These are phyloP conservation scores for Tulasnella sp. DNA, from an alignment of 768 basidiomycete species.

Conservation along the genomic window DNA sequence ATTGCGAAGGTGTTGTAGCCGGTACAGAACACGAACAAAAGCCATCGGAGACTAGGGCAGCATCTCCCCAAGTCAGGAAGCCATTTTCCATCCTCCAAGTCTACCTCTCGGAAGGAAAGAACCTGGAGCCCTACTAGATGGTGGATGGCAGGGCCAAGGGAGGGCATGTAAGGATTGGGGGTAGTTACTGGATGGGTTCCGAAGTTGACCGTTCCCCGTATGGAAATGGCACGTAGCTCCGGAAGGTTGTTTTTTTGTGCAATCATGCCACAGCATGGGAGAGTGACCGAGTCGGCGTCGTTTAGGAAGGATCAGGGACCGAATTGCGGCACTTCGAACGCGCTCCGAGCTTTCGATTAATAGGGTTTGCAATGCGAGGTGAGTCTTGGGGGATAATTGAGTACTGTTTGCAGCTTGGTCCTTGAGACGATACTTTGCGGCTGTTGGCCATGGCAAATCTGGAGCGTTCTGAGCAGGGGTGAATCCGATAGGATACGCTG, in stretches of 20 bases:
- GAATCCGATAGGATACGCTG: background rate
- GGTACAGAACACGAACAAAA: background rate
- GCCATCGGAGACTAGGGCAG: background rate
- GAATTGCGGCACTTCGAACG: background rate
- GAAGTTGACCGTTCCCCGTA: background rate
- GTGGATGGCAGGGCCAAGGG: background rate
- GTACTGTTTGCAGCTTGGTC: too few species aligned
- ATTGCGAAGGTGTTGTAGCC: background rate
- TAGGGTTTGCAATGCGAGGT: background rate
- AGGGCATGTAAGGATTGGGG: background rate
- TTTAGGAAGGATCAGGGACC: background rate
- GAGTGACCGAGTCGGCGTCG: background rate
- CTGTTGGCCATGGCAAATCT: background rate
- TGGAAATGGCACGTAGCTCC: background rate
- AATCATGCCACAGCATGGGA: background rate
- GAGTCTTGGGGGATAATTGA: background rate
- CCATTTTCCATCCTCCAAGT: background rate
- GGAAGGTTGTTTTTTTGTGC: background rate
- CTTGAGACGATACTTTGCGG: background rate
- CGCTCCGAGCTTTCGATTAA: background rate
- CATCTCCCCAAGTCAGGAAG: background rate
- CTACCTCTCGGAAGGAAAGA: background rate
- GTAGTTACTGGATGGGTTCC: background rate
- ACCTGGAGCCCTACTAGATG: background rate
- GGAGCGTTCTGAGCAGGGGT: background rate